Evolutionary conservation across 164 flowering plant genomes (phyloP).

Genomic region (Tetrastigma voinierianum): DNA sequence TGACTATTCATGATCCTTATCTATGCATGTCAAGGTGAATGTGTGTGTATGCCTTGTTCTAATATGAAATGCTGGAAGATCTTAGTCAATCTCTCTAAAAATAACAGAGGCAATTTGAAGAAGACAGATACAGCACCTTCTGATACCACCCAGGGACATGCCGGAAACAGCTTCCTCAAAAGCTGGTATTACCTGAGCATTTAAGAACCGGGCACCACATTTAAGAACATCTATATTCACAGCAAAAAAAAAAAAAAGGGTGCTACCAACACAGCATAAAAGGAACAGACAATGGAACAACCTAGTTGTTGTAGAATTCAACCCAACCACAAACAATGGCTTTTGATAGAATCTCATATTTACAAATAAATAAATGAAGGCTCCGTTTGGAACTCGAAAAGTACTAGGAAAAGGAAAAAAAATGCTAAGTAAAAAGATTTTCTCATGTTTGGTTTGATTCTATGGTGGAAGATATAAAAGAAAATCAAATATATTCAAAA

Average conservation of each 20-base stretch:
- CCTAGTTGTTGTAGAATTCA: too few species aligned
- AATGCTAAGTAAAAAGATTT: too few species aligned
- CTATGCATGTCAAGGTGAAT: too few species aligned
- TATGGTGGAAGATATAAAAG: too few species aligned
- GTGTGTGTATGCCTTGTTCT: neutral
- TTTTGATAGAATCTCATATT: neutral
- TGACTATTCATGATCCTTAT: too few species aligned
- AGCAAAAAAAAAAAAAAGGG: neutral
- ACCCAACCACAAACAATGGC: neutral
- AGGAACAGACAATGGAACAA: too few species aligned
- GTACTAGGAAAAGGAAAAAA: too few species aligned
- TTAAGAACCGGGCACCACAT: neutral
- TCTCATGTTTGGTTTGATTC: too few species aligned
- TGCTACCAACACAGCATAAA: neutral
- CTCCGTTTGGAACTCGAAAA: too few species aligned
- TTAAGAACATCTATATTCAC: neutral
- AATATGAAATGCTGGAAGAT: neutral
- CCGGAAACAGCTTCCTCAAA: constrained; percentile 93
- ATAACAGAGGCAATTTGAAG: neutral
- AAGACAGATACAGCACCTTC: constrained; percentile 61
- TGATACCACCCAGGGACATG: constrained; percentile 80
- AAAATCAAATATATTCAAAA: too few species aligned
- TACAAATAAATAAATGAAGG: too few species aligned
- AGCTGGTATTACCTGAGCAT: constrained; percentile 86
- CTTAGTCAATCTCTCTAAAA: neutral